Conservation (phyloP, 108 stramenopile genomes). For the Bacterosira constricta region DNA sequence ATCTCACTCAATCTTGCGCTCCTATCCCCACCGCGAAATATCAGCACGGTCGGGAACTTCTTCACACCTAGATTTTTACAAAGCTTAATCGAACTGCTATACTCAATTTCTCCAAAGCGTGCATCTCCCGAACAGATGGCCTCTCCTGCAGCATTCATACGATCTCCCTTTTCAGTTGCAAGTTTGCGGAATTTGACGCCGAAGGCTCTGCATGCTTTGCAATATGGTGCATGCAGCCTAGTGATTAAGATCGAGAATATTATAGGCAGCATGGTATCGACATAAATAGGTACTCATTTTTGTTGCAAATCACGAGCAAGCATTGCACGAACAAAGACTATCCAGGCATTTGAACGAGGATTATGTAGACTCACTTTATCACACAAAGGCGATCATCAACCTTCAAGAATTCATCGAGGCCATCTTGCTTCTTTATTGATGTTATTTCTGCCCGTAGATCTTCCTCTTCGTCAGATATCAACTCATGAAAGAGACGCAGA, state of each 20-base stretch:
- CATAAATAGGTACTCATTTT: neutral
- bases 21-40: conserved; percentile 42
- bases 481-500: conserved; percentile 31
- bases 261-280: neutral
- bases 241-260: neutral
- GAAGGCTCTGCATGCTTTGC: conserved; percentile 48
- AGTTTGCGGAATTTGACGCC: conserved; percentile 43
- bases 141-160: conserved; percentile 29
- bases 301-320: neutral
- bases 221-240: conserved; percentile 39
- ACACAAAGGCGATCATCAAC: conserved; percentile 38
- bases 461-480: conserved; percentile 30
- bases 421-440: conserved; percentile 25
- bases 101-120: conserved; percentile 73
- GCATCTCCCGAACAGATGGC: conserved; percentile 43
- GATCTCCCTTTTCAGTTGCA: conserved; percentile 34
- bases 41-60: conserved; percentile 60
- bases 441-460: conserved; percentile 30
- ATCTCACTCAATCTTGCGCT: conserved; percentile 29
- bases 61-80: conserved; percentile 56
- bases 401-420: conserved; percentile 24
- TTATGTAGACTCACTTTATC: conserved; percentile 21
- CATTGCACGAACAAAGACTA: neutral
- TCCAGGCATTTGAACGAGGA: no score
- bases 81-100: conserved; percentile 52